Conservation (phyloP, 768 basidiomycete genomes). For the Boletus fagicola region DNA sequence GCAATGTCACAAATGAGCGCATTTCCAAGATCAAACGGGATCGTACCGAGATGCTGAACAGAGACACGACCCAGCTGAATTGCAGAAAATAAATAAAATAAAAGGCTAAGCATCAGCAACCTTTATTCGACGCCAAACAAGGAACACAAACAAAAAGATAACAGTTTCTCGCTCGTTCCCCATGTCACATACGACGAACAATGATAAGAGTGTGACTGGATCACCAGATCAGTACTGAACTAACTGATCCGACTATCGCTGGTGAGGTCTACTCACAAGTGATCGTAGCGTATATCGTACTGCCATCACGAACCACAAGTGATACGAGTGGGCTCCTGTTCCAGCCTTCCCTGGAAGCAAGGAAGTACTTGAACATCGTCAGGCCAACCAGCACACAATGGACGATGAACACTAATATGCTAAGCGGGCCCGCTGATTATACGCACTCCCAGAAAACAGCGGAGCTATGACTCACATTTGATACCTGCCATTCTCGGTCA, state of each 20-base stretch:
- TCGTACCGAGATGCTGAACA: slow-evolving; percentile 17
- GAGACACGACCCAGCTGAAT: slow-evolving; percentile 15
- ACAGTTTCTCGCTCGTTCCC: neutral
- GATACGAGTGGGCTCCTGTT: slow-evolving; percentile 20
- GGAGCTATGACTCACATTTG: slow-evolving; percentile 11
- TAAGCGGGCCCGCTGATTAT: neutral
- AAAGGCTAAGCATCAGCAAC: neutral
- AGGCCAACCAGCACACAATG: slow-evolving; percentile 18
- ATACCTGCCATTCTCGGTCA: neutral
- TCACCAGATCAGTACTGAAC: neutral
- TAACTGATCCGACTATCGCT: too few species aligned
- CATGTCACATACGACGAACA: neutral
- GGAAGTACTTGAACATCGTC: slow-evolving; percentile 21
- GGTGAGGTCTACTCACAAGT: slow-evolving; percentile 7
- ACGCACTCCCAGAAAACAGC: neutral
- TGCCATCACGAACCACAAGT: slow-evolving; percentile 19
- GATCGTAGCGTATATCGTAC: slow-evolving; percentile 7
- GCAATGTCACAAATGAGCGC: neutral
- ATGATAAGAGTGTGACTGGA: slow-evolving; percentile 4
- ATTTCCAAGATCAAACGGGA: neutral
- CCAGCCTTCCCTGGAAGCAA: slow-evolving; percentile 16
- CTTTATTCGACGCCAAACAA: neutral
- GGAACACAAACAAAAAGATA: slow-evolving; percentile 12
- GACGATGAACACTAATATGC: slow-evolving; percentile 12
- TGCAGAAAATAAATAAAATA: neutral